Conservation (phyloP, 2,329 filamentous ascomycete genomes). For the Didymellaceae sp. region DNA sequence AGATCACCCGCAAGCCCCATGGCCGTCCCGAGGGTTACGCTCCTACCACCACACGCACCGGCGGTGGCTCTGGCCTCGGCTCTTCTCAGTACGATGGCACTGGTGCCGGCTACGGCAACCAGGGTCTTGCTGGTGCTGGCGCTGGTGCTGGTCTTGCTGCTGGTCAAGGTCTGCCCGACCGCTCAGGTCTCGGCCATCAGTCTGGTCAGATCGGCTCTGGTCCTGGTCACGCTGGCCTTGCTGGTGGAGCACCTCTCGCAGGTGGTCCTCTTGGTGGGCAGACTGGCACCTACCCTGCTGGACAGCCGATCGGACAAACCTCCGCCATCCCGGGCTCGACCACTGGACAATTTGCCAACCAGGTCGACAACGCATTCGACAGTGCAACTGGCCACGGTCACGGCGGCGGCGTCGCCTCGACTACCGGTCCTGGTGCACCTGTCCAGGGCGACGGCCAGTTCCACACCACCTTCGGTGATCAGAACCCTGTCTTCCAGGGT, state of each 20-base stretch:
- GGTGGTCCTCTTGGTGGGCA: too few species aligned
- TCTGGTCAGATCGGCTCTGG: conserved; percentile 18
- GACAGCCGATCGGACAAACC: conserved; percentile 13
- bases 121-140: conserved; percentile 5
- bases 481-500: conserved; percentile 54
- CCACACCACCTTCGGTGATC: conserved; percentile 51
- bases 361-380: conserved; percentile 55
- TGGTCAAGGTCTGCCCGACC: conserved; percentile 10
- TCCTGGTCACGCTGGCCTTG: conserved; percentile 5
- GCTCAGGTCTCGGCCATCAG: conserved; percentile 17
- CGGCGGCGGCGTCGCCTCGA: conserved; percentile 20
- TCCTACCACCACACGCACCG: conserved; percentile 25
- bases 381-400: conserved; percentile 20
- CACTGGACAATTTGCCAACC: conserved; percentile 49
- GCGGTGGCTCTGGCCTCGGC: conserved; percentile 24
- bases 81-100: conserved; percentile 22
- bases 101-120: conserved; percentile 15
- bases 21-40: conserved; percentile 48
- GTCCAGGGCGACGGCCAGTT: conserved; percentile 20
- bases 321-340: conserved; percentile 17
- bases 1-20: conserved; percentile 67
- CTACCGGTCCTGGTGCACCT: conserved; percentile 20
- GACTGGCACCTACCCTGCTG: too few species aligned
- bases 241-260: conserved; percentile 18
- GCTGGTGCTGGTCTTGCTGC: conserved; percentile 9